phyloP scores from a whole-genome alignment of 192 early-diverging fungal species.

The Backusella macrospora region DNA sequence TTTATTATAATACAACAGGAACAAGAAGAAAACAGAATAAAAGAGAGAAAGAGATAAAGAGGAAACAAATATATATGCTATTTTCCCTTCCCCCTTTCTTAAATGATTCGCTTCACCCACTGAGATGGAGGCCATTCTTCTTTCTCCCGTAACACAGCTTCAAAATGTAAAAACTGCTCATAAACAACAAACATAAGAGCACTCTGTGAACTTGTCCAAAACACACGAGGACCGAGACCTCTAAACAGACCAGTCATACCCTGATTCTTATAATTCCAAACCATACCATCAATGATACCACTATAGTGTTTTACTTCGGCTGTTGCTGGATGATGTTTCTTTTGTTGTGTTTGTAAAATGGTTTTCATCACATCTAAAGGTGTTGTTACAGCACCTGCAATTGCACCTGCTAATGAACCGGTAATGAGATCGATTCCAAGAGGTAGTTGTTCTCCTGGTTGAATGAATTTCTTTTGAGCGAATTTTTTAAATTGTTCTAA shows the following conservation, averaged over 20 bases:
- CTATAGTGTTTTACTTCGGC: conserved; percentile 46
- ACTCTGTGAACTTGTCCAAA: conserved; percentile 70
- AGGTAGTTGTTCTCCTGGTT: conserved; percentile 47
- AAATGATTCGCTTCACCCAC: not conserved
- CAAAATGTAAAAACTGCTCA: conserved; percentile 57
- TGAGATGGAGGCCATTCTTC: conserved; percentile 35
- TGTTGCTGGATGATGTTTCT: not conserved
- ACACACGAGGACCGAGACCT: conserved; percentile 73
- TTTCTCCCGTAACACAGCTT: conserved; percentile 36
- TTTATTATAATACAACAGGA: not conserved
- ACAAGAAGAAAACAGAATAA: no score
- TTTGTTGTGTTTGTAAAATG: conserved; percentile 57
- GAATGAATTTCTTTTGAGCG: conserved; percentile 41
- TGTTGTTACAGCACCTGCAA: conserved; percentile 61
- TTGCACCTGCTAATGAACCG: conserved; percentile 56
- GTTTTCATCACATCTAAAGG: conserved; percentile 65
- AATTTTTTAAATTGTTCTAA: conserved; percentile 61
- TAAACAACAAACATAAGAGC: conserved; percentile 75
- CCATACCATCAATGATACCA: conserved; percentile 57
- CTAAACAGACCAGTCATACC: conserved; percentile 67
- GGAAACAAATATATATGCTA: no score
- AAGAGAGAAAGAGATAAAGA: no score
- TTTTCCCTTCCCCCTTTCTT: not conserved
- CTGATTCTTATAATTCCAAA: conserved; percentile 59
- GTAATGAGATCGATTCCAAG: conserved; percentile 48